Conservation (phyloP, 2,329 filamentous ascomycete species). For the Aaosphaeria pasadenensis region DNA sequence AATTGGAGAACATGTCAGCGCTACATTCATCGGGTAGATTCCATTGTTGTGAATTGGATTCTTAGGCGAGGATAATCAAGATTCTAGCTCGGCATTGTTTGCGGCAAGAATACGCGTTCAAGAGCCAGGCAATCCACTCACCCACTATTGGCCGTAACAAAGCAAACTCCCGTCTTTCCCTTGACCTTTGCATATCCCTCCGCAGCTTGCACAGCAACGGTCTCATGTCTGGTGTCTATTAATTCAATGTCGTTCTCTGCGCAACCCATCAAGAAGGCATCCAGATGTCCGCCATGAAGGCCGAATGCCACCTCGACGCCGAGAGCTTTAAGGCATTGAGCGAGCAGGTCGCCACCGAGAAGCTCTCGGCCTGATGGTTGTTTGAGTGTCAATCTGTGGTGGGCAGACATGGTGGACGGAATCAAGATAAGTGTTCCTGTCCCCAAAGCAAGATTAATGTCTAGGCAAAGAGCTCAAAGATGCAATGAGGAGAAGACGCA, state of each 20-base stretch:
- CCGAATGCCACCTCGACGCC: slow-evolving; percentile 47
- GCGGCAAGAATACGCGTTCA: too few species aligned
- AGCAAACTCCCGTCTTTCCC: slow-evolving; percentile 45
- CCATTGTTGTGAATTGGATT: too few species aligned
- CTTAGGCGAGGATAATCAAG: too few species aligned
- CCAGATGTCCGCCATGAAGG: slow-evolving; percentile 48
- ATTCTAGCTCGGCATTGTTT: too few species aligned
- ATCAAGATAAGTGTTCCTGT: too few species aligned
- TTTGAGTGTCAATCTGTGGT: slow-evolving; percentile 17
- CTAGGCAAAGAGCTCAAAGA: too few species aligned
- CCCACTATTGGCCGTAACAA: slow-evolving; percentile 50
- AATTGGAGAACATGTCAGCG: not conserved
- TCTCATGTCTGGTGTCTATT: slow-evolving; percentile 48
- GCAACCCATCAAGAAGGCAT: slow-evolving; percentile 48
- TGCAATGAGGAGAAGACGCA: too few species aligned
- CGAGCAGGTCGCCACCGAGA: slow-evolving; percentile 46
- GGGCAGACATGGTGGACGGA: not conserved
- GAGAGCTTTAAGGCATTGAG: slow-evolving; percentile 42
- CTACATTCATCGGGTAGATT: too few species aligned
- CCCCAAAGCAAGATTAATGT: too few species aligned
- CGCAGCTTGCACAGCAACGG: slow-evolving; percentile 47
- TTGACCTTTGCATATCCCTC: slow-evolving; percentile 46
- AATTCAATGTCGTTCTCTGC: slow-evolving; percentile 40
- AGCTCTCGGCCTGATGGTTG: slow-evolving; percentile 39
- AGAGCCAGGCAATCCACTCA: slow-evolving; percentile 8